Evolutionary conservation across 225 moss, liverwort and hornwort species (phyloP).

Genomic region (Bryum argenteum): DNA sequence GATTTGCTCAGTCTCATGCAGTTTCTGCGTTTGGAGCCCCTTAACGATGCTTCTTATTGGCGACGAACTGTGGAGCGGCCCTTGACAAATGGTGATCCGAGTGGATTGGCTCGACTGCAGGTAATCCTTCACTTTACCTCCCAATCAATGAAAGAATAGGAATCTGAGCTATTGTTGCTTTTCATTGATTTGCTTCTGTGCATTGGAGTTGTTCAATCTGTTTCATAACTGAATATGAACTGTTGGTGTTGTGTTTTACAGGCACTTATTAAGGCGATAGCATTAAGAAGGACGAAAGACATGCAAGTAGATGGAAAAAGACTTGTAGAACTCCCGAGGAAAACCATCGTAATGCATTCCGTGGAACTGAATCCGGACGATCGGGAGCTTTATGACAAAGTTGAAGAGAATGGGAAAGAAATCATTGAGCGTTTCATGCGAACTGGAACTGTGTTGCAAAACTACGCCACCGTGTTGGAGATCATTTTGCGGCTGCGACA

Average conservation of each 20-base stretch:
- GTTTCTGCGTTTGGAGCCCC: conserved; percentile 56
- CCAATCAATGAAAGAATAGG: neutral
- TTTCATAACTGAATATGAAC: neutral
- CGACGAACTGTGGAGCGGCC: conserved; percentile 60
- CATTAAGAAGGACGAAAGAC: conserved; percentile 61
- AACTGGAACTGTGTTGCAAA: conserved; percentile 56
- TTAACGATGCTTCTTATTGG: conserved; percentile 57
- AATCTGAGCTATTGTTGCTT: neutral
- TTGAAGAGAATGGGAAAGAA: conserved; percentile 58
- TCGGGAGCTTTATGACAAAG: conserved; percentile 62
- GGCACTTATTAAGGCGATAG: conserved; percentile 59
- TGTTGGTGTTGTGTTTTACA: conserved; percentile 26
- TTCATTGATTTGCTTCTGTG: neutral
- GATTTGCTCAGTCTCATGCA: conserved; percentile 63
- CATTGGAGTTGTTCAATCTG: neutral
- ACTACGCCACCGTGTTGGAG: conserved; percentile 60
- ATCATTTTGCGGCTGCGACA: conserved; percentile 59
- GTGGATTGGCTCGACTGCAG: conserved; percentile 61
- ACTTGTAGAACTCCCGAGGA: conserved; percentile 59
- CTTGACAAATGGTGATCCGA: conserved; percentile 47
- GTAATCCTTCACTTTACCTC: conserved; percentile 22
- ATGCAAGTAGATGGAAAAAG: conserved; percentile 56
- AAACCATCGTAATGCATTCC: conserved; percentile 45
- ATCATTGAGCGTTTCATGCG: conserved; percentile 47
- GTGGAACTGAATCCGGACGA: conserved; percentile 57